Conservation (phyloP, 306 rosid species). For the Corylus heterophylla region DNA sequence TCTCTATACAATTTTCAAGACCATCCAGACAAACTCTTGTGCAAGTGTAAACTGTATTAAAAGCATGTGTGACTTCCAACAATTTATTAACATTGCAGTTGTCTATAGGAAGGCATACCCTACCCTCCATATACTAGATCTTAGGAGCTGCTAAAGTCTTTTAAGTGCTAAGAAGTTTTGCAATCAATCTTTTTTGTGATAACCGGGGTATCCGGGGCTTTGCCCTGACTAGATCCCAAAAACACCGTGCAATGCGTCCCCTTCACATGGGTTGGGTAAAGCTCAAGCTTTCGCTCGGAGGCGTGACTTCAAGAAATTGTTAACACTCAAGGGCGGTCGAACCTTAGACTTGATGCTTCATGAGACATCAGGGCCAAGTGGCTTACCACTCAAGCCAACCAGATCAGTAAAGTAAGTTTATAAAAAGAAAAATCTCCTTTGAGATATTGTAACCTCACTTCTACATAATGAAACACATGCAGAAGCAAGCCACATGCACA, state of each 20-base stretch:
- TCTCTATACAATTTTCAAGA: background rate
- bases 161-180: background rate
- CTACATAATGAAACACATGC: background rate
- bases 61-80: background rate
- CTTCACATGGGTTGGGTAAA: no score
- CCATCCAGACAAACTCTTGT: background rate
- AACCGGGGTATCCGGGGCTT: no score
- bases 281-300: no score
- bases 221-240: no score
- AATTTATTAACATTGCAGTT: background rate
- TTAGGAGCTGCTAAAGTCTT: background rate
- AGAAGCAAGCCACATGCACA: background rate
- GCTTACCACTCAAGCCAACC: no score
- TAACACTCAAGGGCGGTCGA: no score
- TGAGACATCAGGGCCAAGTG: no score
- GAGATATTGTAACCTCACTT: background rate
- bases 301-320: no score
- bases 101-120: background rate
- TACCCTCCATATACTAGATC: background rate
- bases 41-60: background rate
- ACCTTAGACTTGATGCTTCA: no score
- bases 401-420: background rate
- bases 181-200: background rate
- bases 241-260: no score
- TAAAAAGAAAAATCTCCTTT: background rate